Base-by-base conservation (phyloP, 345 rosid genomes). In the Acer negundo region DNA sequence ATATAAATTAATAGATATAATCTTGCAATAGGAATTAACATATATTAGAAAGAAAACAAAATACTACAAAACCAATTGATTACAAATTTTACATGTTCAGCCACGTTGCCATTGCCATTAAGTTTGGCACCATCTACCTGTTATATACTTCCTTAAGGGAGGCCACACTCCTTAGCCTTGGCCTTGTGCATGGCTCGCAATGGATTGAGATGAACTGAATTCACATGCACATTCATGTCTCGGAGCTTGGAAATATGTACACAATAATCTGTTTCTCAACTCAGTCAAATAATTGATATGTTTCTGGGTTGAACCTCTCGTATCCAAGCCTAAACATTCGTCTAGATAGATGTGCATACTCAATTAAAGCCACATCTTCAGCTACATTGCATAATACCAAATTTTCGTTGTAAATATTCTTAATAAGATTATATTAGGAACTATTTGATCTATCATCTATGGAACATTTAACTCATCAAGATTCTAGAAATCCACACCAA, bases 121-220 rank as follows among this genome's bases (percentile, higher is more conserved):
- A 71, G 78, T n/a, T 81, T 70, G 3, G 79, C 84, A 24, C 63
- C 77, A 46, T 9, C 82, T 13, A 86, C 89, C 86, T 84, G 88
- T 55, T 89, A 91, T 47, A 96, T 62, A 67, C 93, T 95, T 61
- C 97, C 98, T 81, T 92, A 92, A 78, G 92, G 99, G 56, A 95
- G 89, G 38, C 99, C 99, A 35, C 98, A 96, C 77, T 96, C 99
- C 86, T 96, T 94, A 19, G 99, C 97, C 83, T 84, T 92, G 98
- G 86, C 87, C 97, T 90, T 0, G 99, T 96, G 85, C 99, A 94
- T 0, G 98, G 98, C 90, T 96, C 99, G 10, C 99, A 96, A 2
- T 98, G 98, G 20, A 96, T 96, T 0, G 99, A 96, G 17, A 96
- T 95, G 99, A 81, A 95, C 82, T 0, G 91, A 69, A 80, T 95